phyloP scores from a whole-genome alignment of 306 rosid species.

The Lathyrus oleraceus region DNA sequence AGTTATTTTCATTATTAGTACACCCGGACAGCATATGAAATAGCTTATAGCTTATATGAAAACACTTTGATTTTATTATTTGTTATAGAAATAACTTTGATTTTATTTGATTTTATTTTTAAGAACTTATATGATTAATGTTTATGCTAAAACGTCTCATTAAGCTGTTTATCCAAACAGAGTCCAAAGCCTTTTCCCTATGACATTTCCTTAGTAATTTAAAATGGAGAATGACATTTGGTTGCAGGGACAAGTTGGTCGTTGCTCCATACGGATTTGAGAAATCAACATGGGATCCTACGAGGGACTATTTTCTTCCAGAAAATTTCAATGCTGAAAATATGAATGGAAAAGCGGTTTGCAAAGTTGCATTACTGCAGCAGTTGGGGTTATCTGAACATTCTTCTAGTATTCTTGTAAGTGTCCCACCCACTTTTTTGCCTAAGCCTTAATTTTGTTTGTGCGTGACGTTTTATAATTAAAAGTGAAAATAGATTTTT shows the following conservation, averaged over 20 bases:
- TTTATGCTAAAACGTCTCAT: not conserved
- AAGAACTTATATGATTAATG: not conserved
- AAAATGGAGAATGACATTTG: slow-evolving; percentile 30
- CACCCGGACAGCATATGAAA: not conserved
- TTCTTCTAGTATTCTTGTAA: slow-evolving; percentile 59
- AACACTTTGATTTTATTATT: not conserved
- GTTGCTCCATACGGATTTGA: slow-evolving; percentile 74
- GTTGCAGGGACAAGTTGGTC: slow-evolving; percentile 72
- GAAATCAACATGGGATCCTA: slow-evolving; percentile 76
- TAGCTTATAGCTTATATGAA: not conserved
- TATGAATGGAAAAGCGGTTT: slow-evolving; percentile 69
- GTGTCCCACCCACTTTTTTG: slow-evolving; percentile 22
- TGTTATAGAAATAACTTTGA: not conserved
- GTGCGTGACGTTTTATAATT: too few species aligned
- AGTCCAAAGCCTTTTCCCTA: not conserved
- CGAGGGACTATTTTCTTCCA: slow-evolving; percentile 69
- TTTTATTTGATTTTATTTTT: too few species aligned
- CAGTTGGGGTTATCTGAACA: slow-evolving; percentile 55
- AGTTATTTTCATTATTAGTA: not conserved
- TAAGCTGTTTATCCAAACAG: not conserved
- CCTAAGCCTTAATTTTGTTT: not conserved
- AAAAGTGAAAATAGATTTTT: too few species aligned
- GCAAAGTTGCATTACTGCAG: slow-evolving; percentile 69
- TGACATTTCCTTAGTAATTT: slow-evolving; percentile 19
- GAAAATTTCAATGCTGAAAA: slow-evolving; percentile 58